Conservation (phyloP, 2,329 filamentous ascomycete genomes). For the Exophiala mesophila region DNA sequence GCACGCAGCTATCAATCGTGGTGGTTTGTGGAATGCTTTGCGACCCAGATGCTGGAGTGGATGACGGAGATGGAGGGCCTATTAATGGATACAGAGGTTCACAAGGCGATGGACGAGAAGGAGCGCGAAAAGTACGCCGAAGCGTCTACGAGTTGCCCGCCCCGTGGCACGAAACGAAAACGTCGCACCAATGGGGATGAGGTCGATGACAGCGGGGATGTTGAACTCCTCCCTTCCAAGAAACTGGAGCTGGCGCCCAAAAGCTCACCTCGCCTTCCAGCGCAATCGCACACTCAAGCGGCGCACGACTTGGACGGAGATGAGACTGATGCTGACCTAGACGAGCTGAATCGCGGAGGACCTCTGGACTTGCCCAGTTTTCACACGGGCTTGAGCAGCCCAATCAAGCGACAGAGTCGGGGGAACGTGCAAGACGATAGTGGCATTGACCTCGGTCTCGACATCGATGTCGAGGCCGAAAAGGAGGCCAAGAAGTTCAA, state of each 20-base stretch:
- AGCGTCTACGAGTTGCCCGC: conserved; percentile 2
- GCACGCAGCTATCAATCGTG: conserved; percentile 45
- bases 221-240: conserved; percentile 10
- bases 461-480: conserved; percentile 36
- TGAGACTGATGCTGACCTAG: conserved; percentile 24
- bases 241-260: conserved; percentile 6
- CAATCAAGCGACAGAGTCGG: conserved; percentile 17
- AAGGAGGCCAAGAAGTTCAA: conserved; percentile 26
- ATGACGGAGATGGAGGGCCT: conserved; percentile 28
- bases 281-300: conserved; percentile 2
- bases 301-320: conserved; percentile 16
- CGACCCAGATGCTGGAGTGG: conserved; percentile 26
- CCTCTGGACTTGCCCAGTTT: conserved; percentile 26
- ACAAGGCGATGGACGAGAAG: conserved; percentile 21
- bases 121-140: conserved; percentile 24
- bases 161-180: conserved; percentile 16
- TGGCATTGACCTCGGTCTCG: conserved; percentile 25
- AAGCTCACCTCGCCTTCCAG: conserved; percentile 12
- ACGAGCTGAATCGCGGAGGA: conserved; percentile 23
- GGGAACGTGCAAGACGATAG: conserved; percentile 21
- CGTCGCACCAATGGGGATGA: conserved; percentile 13
- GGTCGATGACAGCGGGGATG: conserved; percentile 1
- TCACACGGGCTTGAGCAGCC: conserved; percentile 24
- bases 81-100: conserved; percentile 20
- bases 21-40: conserved; percentile 34